phyloP scores from a whole-genome alignment of 192 early-diverging fungal species.

The Mortierella alpina region DNA sequence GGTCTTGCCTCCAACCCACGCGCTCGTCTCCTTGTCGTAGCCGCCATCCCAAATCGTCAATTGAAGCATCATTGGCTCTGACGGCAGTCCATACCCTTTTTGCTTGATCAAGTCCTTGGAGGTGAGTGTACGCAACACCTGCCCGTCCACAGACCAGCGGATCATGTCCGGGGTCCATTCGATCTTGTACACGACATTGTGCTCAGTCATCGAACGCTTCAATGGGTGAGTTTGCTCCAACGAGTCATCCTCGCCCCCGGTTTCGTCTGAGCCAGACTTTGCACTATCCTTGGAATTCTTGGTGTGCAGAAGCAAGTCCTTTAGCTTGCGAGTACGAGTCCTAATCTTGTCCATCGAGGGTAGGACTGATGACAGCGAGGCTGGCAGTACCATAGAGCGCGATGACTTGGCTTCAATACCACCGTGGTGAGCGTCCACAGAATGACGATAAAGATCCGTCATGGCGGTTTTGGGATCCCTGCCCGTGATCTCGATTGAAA shows the following conservation, averaged over 20 bases:
- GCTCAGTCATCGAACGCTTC: slow-evolving; percentile 16
- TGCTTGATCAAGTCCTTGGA: slow-evolving; percentile 24
- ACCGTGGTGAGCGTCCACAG: background rate
- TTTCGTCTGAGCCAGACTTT: background rate
- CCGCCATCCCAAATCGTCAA: slow-evolving; percentile 47
- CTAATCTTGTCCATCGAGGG: slow-evolving; percentile 12
- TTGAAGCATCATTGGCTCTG: slow-evolving; percentile 31
- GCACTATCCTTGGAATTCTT: background rate
- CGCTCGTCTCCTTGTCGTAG: slow-evolving; percentile 12
- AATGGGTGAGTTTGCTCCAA: slow-evolving; percentile 31
- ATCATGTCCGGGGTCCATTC: slow-evolving; percentile 54
- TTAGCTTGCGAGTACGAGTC: slow-evolving; percentile 16
- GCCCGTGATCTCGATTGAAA: slow-evolving; percentile 38
- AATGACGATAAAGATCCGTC: slow-evolving; percentile 32
- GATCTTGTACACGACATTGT: slow-evolving; percentile 45
- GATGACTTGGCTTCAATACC: background rate
- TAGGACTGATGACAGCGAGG: slow-evolving; percentile 1
- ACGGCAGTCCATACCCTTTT: slow-evolving; percentile 6
- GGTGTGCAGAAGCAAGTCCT: slow-evolving; percentile 17
- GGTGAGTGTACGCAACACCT: slow-evolving; percentile 37
- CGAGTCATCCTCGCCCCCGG: slow-evolving; percentile 1
- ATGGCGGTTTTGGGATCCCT: slow-evolving; percentile 31
- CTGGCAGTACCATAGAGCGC: background rate
- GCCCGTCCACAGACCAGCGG: slow-evolving; percentile 47
- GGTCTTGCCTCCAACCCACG: slow-evolving; percentile 35